Base-by-base conservation (phyloP, 495 filamentous ascomycete species). In the Aspergillus biplanus region DNA sequence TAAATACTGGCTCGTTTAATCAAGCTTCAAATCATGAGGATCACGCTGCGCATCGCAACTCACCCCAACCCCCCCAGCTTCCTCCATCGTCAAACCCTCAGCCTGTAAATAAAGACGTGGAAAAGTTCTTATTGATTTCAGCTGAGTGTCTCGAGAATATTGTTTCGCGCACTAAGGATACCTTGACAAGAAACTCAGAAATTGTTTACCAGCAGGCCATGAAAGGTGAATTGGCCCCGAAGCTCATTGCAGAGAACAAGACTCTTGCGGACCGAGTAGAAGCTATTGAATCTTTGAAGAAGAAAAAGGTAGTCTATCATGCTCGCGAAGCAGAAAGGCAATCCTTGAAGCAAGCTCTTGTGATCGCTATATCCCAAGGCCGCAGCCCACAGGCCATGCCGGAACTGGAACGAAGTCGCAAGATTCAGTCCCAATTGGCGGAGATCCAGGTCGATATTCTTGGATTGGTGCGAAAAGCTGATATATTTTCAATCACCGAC, bases 151-250 rank as follows among this genome's bases (percentile, higher is more conserved):
- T 80, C 5, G 65, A 70, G 2, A 50, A 58, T 18, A 55, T 64
- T 18, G 69, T 76, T 32, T 34, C 64, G 15, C 59, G 65, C 18
- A 56, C 78, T 15, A 70, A 71, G 50, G 48, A 68, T 16, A 75
- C 68, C 1, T 58, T 76, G 11, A 67, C 71, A 53, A 74, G 67
- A 33, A 80, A 82, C 47, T 72, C 79, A 0, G 72, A 73, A 46
- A 64, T 77, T 52, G 72, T 80, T 11, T 79, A 78, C 50, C 63
- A 78, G 52, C 68, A 74, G 50, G 73, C 72, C 37, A 79, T 82
- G 76, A 71, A 72, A 60, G 77, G 78, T n/a, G 69, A 69, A 62
- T 67, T 67, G 13, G 71, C 73, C 3, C 73, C 72, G 5, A 74
- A 77, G 44, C 47, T 82, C 37, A 67, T 80, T n/a, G 61, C 73